Evolutionary conservation across 2,329 filamentous ascomycete genomes (phyloP).

Genomic region (Dryadomyces sulphureus): DNA sequence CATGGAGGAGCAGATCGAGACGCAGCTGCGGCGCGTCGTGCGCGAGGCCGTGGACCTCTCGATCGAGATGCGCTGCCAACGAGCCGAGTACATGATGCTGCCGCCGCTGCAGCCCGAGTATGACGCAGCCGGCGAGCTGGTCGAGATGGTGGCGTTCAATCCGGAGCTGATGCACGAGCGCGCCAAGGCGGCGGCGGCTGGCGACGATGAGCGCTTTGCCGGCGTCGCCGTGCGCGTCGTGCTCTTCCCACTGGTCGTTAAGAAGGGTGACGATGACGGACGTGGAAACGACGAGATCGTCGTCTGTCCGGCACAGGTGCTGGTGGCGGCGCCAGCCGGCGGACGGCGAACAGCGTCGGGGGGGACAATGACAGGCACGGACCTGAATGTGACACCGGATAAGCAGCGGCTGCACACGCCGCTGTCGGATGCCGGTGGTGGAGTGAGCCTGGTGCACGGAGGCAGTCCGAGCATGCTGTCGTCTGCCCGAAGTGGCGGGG

Average conservation of each 20-base stretch:
- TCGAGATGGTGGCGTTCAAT: conserved; percentile 81
- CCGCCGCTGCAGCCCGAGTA: conserved; percentile 90
- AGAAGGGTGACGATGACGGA: conserved; percentile 81
- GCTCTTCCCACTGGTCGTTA: conserved; percentile 90
- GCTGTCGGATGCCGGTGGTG: conserved; percentile 37
- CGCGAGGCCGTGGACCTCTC: conserved; percentile 78
- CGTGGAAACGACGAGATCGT: conserved; percentile 89
- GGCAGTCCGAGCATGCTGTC: conserved; percentile 9
- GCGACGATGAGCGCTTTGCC: conserved; percentile 30
- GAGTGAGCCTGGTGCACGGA: conserved; percentile 17
- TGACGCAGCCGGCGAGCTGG: conserved; percentile 79
- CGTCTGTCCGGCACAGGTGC: conserved; percentile 85
- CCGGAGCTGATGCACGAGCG: conserved; percentile 90
- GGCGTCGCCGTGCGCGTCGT: conserved; percentile 76
- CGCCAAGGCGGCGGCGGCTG: conserved; percentile 15
- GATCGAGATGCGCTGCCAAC: conserved; percentile 93
- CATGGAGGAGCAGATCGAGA: conserved; percentile 64
- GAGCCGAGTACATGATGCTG: conserved; percentile 97
- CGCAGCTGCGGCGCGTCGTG: conserved; percentile 77
- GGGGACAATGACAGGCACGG: too few relatives aligned
- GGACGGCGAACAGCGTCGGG: conserved; percentile 3
- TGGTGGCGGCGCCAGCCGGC: conserved; percentile 45
- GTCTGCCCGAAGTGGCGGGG: conserved; percentile 24
- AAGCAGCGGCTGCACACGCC: conserved; percentile 25
- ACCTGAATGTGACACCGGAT: background rate